phyloP scores from a whole-genome alignment of 345 rosid species.

The Eucalyptus leucophloia region DNA sequence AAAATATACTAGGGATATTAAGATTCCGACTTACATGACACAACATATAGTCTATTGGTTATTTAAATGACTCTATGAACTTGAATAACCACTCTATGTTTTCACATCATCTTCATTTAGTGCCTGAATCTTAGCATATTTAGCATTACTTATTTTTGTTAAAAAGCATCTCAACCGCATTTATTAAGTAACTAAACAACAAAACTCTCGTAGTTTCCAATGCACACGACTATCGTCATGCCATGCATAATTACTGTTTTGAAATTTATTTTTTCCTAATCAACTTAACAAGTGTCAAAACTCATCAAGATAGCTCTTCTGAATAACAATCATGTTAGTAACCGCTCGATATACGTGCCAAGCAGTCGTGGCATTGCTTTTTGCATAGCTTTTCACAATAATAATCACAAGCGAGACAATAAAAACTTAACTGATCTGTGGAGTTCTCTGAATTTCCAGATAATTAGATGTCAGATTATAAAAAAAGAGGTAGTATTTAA shows the following conservation, averaged over 20 bases:
- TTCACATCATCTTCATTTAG: not conserved
- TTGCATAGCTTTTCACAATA: not conserved
- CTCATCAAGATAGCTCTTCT: not conserved
- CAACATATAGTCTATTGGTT: not conserved
- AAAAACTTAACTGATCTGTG: not conserved
- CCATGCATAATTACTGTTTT: not conserved
- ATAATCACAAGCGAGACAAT: not conserved
- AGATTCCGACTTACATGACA: not conserved
- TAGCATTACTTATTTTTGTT: not conserved
- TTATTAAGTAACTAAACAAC: not conserved
- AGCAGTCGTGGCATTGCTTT: not conserved
- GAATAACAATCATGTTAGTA: not conserved
- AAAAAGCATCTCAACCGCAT: not conserved
- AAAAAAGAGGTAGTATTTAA: rapidly evolving
- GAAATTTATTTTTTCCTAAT: not conserved
- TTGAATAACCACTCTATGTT: not conserved
- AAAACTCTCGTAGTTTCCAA: not conserved
- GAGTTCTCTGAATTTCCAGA: not conserved
- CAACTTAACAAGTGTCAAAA: not conserved
- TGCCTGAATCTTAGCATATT: not conserved
- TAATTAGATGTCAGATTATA: rapidly evolving
- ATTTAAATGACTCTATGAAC: not conserved
- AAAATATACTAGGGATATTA: not conserved
- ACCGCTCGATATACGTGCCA: not conserved
- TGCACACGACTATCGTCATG: not conserved